Conservation (phyloP, 116 monocot species). For the Iris pallida region DNA sequence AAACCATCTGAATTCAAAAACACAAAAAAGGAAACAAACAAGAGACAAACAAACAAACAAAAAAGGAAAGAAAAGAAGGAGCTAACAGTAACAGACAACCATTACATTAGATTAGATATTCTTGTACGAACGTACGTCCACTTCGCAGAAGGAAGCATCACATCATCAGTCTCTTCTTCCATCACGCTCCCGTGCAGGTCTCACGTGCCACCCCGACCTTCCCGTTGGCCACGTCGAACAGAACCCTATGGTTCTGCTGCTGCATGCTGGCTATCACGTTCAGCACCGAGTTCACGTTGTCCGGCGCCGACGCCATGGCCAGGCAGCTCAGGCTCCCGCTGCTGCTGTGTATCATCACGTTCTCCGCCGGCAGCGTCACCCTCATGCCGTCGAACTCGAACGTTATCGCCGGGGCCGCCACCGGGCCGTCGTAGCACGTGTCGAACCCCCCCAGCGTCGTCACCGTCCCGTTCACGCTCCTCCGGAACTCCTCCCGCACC, state of each 20-base stretch:
- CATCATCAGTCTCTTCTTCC: too few relatives aligned
- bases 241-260: slow-evolving; percentile 43
- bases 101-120: too few relatives aligned
- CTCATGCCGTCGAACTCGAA: slow-evolving; percentile 4
- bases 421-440: not conserved
- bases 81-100: too few relatives aligned
- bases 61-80: too few relatives aligned
- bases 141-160: too few relatives aligned
- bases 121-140: too few relatives aligned
- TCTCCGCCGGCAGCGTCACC: slow-evolving; percentile 29
- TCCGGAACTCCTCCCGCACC: slow-evolving; percentile 13
- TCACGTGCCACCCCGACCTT: slow-evolving; percentile 35
- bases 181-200: slow-evolving; percentile 4
- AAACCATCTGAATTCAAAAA: too few relatives aligned
- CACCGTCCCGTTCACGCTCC: slow-evolving; percentile 1
- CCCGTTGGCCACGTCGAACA: slow-evolving; percentile 30
- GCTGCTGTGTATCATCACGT: slow-evolving; percentile 38
- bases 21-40: too few relatives aligned
- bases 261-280: slow-evolving; percentile 44
- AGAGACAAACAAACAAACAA: too few relatives aligned
- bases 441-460: slow-evolving; percentile 4
- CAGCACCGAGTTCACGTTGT: slow-evolving; percentile 31
- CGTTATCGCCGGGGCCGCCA: not conserved
- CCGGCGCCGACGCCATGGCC: slow-evolving; percentile 45
- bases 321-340: slow-evolving; percentile 22